These are phyloP conservation scores for Thermoascus crustaceus DNA, from an alignment of 2,329 filamentous ascomycete genomes.

Conservation along the genomic window DNA sequence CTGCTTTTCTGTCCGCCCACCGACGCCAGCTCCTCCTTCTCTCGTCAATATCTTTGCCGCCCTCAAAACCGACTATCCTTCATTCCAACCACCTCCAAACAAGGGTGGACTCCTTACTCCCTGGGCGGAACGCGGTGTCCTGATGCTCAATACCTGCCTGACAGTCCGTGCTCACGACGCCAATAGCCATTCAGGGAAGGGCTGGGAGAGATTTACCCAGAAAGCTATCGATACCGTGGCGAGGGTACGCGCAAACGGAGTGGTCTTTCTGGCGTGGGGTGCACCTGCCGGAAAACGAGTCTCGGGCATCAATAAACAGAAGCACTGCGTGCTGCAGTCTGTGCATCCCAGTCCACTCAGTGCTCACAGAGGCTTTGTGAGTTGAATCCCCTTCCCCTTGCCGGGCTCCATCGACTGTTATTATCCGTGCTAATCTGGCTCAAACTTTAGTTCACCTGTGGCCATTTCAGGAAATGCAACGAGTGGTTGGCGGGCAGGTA, in stretches of 20 bases:
- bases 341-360: conserved; percentile 93
- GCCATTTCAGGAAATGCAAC: conserved; percentile 43
- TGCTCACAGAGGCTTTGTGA: conserved; percentile 67
- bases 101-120: conserved; percentile 76
- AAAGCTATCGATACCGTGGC: conserved; percentile 82
- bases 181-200: conserved; percentile 74
- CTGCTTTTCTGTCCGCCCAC: conserved; percentile 87
- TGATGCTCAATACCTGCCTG: conserved; percentile 89
- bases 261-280: conserved; percentile 95
- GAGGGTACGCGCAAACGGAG: conserved; percentile 65
- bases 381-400: conserved; percentile 19
- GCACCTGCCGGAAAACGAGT: conserved; percentile 74
- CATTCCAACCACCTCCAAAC: conserved; percentile 66
- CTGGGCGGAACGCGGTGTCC: conserved; percentile 88
- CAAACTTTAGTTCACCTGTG: conserved; percentile 31
- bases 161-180: conserved; percentile 86
- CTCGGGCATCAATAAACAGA: conserved; percentile 59
- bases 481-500: conserved; percentile 70
- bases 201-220: conserved; percentile 92
- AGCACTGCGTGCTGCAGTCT: conserved; percentile 74
- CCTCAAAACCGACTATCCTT: conserved; percentile 79
- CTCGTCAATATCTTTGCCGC: conserved; percentile 89
- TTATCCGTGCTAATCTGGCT: conserved; percentile 1
- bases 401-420: background rate
- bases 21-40: conserved; percentile 79